These are phyloP conservation scores for Vaccinium myrtillus DNA, from an alignment of 148 eudicot species.

Conservation along the genomic window DNA sequence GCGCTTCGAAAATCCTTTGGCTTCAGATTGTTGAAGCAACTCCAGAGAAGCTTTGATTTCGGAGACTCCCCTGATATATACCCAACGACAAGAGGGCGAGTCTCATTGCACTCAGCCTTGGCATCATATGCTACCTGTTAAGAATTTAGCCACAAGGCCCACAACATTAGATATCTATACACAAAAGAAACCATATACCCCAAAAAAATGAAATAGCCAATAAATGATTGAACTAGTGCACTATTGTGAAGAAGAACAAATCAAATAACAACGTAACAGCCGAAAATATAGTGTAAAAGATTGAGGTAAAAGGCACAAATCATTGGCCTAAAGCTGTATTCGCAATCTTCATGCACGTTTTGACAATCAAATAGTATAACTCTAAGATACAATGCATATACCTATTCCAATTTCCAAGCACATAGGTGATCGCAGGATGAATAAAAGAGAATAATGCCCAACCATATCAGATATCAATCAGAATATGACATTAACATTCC, in stretches of 20 bases:
- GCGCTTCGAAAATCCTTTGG: slow-evolving; percentile 1
- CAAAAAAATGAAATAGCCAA: neutral
- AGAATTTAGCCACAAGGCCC: neutral
- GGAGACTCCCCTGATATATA: slow-evolving; percentile 6
- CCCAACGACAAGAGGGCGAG: neutral
- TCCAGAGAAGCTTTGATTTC: slow-evolving; percentile 9
- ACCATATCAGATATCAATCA: neutral
- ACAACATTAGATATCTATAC: neutral
- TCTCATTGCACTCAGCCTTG: neutral
- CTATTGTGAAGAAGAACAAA: neutral
- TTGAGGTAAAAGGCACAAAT: neutral
- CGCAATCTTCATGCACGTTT: neutral
- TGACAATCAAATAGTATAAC: neutral
- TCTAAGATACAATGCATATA: neutral
- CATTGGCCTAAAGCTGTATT: neutral
- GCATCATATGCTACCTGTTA: neutral
- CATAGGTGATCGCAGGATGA: neutral
- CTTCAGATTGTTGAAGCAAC: neutral
- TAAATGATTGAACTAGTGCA: neutral
- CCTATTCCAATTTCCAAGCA: neutral
- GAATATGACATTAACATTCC: neutral
- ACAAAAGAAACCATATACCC: neutral
- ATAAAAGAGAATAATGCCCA: neutral
- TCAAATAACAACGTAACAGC: neutral
- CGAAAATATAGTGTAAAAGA: no score